Evolutionary conservation across 768 basidiomycete species (phyloP).

Genomic region (Lactarius sp.): DNA sequence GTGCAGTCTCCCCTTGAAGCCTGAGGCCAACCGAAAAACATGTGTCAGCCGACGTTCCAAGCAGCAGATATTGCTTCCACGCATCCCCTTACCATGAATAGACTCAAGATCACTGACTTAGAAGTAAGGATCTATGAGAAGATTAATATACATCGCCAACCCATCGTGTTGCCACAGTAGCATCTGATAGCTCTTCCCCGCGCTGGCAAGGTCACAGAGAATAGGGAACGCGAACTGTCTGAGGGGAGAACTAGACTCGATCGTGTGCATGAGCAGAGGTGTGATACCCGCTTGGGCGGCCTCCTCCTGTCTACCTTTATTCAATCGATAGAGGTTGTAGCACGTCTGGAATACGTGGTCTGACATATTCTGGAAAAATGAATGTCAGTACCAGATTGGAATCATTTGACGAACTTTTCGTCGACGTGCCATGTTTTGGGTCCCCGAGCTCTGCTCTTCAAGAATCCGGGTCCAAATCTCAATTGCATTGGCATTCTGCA

Average conservation of each 20-base stretch:
- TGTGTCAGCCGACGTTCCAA: neutral
- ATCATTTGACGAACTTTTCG: neutral
- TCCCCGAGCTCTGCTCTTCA: conserved; percentile 72
- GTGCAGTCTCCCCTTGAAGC: conserved; percentile 92
- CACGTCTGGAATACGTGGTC: conserved; percentile 98
- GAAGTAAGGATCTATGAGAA: conserved; percentile 84
- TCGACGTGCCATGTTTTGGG: conserved; percentile 68
- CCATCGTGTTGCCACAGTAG: conserved; percentile 93
- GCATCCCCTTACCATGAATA: conserved; percentile 67
- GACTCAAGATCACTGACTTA: conserved; percentile 90
- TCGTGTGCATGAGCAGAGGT: conserved; percentile 84
- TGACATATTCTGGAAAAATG: conserved; percentile 72
- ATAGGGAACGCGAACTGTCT: conserved; percentile 98
- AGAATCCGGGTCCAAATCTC: conserved; percentile 85
- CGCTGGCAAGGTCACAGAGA: conserved; percentile 91
- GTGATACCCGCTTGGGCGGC: conserved; percentile 95
- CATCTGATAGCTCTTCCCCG: conserved; percentile 87
- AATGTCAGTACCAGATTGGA: conserved; percentile 1
- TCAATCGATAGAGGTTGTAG: conserved; percentile 92
- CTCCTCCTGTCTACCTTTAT: conserved; percentile 94
- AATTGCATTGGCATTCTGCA: conserved; percentile 94
- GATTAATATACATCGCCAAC: conserved; percentile 69
- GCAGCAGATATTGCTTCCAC: neutral
- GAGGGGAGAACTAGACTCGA: conserved; percentile 83
- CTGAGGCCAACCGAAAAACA: conserved; percentile 29